phyloP scores from a whole-genome alignment of 2,329 filamentous ascomycete genomes.

The Talaromyces sp. region DNA sequence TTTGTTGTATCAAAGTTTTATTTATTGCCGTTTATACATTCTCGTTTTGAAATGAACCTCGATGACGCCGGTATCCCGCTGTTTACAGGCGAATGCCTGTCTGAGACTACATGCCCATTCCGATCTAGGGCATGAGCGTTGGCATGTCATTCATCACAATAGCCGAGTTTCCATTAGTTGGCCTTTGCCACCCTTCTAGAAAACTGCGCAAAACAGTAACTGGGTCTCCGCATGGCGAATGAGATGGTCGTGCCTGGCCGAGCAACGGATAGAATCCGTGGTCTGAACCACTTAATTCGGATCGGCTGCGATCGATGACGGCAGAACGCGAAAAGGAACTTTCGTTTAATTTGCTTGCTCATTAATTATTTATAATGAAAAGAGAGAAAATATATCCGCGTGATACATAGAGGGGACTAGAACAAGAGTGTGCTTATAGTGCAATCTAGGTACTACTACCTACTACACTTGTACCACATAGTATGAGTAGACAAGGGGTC shows the following conservation, averaged over 20 bases:
- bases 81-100: slow-evolving; percentile 4
- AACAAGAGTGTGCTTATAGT: too few species aligned
- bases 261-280: slow-evolving; percentile 14
- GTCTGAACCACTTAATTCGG: neutral
- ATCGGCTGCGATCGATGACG: slow-evolving; percentile 5
- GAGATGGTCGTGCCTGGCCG: slow-evolving; percentile 17
- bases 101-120: slow-evolving; percentile 8
- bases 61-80: too few species aligned
- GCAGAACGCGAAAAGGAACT: neutral
- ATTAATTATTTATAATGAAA: neutral
- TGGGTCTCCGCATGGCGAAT: slow-evolving; percentile 20
- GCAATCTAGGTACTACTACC: too few species aligned
- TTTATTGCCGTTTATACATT: neutral
- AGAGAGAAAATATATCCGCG: neutral
- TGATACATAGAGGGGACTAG: neutral
- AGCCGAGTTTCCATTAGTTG: slow-evolving; percentile 13
- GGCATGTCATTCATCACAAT: slow-evolving; percentile 7
- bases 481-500: too few species aligned
- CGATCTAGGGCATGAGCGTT: slow-evolving; percentile 2
- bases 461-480: too few species aligned
- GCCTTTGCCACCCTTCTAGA: slow-evolving; percentile 27
- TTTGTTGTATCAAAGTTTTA: neutral
- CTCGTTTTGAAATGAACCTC: too few species aligned
- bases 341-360: neutral
- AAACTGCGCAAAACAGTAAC: slow-evolving; percentile 20